Conservation (phyloP, 371 early-diverging fungal genomes). For the Mortierella polycephala region DNA sequence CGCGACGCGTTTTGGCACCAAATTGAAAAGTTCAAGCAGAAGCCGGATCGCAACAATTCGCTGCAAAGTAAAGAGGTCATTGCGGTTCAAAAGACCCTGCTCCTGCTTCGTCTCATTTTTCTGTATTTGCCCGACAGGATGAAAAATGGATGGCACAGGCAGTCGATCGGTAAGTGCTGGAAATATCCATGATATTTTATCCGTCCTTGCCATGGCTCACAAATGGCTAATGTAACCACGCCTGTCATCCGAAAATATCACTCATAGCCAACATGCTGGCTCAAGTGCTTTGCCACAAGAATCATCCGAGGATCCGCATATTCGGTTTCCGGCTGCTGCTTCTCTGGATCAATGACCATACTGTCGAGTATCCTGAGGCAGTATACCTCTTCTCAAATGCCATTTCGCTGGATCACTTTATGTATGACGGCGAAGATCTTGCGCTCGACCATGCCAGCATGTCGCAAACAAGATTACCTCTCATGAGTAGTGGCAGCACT, state of each 20-base stretch:
- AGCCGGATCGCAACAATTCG: conserved; percentile 33
- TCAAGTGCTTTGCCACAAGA: conserved; percentile 67
- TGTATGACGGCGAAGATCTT: conserved; percentile 67
- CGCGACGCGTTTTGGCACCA: conserved; percentile 76
- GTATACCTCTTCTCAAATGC: conserved; percentile 73
- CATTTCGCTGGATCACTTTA: conserved; percentile 71
- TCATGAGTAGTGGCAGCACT: conserved; percentile 20
- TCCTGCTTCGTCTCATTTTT: conserved; percentile 75
- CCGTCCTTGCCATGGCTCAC: too few relatives aligned
- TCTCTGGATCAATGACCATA: conserved; percentile 75
- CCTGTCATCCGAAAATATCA: background rate
- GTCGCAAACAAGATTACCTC: conserved; percentile 34
- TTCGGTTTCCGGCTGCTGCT: conserved; percentile 83
- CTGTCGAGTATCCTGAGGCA: conserved; percentile 69
- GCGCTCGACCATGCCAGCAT: conserved; percentile 44
- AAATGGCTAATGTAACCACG: too few relatives aligned
- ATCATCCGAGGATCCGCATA: conserved; percentile 76
- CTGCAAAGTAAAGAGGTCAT: conserved; percentile 70
- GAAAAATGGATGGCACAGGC: conserved; percentile 78
- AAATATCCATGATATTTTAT: background rate
- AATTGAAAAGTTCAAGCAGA: conserved; percentile 80
- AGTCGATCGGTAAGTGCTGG: conserved; percentile 62
- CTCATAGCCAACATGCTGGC: conserved; percentile 60
- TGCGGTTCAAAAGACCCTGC: conserved; percentile 70
- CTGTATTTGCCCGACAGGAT: conserved; percentile 74